Conservation (phyloP, 2,329 filamentous ascomycete species). For the Leptographium flavum region DNA sequence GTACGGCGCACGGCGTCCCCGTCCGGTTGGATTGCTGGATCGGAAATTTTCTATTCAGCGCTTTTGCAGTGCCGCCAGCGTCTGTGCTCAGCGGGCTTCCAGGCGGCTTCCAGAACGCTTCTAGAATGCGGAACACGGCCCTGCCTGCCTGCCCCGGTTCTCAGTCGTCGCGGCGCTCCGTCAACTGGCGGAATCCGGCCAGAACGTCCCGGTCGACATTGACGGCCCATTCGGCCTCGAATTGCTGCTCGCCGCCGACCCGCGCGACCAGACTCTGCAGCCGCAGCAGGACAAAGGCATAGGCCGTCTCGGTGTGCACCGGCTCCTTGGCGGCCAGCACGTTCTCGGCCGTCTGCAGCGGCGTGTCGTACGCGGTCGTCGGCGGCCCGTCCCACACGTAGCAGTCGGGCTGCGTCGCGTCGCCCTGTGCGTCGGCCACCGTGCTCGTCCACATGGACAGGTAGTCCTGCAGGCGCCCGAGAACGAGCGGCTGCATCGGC, state of each 20-base stretch:
- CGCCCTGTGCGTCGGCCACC: constrained; percentile 48
- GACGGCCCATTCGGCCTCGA: constrained; percentile 53
- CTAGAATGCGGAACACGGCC: no score
- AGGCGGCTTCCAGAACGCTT: no score
- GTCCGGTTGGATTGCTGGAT: no score
- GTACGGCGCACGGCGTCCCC: no score
- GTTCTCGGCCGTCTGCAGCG: constrained; percentile 37
- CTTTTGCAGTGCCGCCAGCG: no score
- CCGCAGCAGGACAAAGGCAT: constrained; percentile 48
- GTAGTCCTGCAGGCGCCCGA: constrained; percentile 54
- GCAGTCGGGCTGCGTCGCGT: constrained; percentile 34
- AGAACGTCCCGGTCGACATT: constrained; percentile 65
- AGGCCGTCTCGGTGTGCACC: constrained; percentile 50
- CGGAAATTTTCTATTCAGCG: no score
- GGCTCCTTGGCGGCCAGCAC: constrained; percentile 45
- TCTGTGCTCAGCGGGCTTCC: no score
- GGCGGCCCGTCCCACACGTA: constrained; percentile 30
- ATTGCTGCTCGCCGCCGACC: constrained; percentile 49
- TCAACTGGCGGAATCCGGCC: constrained; percentile 39
- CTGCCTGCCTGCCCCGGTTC: neutral
- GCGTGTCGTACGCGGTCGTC: constrained; percentile 38
- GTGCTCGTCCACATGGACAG: constrained; percentile 64
- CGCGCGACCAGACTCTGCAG: constrained; percentile 43
- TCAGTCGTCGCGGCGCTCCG: neutral
- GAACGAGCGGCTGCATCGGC: constrained; percentile 40